Percentiles rank a stretch among this genome's conserved stretches.
Conservation (phyloP, 306 rosid species). For the Oxytropis ochrocephala region DNA sequence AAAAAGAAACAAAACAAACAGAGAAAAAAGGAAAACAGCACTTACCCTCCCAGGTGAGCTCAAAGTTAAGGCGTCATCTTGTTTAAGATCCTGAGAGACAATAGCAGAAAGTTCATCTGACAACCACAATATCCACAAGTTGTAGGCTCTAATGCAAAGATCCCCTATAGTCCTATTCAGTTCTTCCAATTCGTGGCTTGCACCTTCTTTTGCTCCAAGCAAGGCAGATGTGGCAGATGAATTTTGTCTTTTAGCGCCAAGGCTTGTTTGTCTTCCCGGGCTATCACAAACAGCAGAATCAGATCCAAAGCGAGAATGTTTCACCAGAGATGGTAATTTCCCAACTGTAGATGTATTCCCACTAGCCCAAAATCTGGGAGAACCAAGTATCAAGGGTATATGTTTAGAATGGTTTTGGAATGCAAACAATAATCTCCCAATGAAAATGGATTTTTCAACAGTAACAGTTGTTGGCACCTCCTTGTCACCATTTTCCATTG, state of each 20-base stretch:
- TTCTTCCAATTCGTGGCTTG: slow-evolving; percentile 77
- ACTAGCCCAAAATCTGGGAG: slow-evolving; percentile 80
- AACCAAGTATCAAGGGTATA: slow-evolving; percentile 77
- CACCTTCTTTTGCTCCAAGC: slow-evolving; percentile 72
- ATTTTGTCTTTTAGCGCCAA: slow-evolving; percentile 45
- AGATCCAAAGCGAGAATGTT: slow-evolving; percentile 50
- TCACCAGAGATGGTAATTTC: slow-evolving; percentile 53
- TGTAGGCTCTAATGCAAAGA: slow-evolving; percentile 78
- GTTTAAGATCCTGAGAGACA: slow-evolving; percentile 60
- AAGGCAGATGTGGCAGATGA: slow-evolving; percentile 68
- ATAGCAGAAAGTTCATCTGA: slow-evolving; percentile 67
- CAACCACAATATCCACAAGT: slow-evolving; percentile 87
- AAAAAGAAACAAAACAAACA: slow-evolving; percentile 11
- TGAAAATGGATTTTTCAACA: slow-evolving; percentile 80
- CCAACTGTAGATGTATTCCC: slow-evolving; percentile 47
- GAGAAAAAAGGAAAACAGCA: background rate
- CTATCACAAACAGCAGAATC: slow-evolving; percentile 54
- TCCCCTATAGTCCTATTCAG: slow-evolving; percentile 54
- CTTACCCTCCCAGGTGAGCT: slow-evolving; percentile 83
- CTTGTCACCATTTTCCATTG: slow-evolving; percentile 40
- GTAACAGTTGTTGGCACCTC: slow-evolving; percentile 42
- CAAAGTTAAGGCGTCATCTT: slow-evolving; percentile 70
- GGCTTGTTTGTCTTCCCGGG: slow-evolving; percentile 38
- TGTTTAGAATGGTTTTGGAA: slow-evolving; percentile 81
- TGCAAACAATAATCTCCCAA: slow-evolving; percentile 88